Conservation (phyloP, 1,139 yeast genomes). For the Neolecta irregularis region DNA sequence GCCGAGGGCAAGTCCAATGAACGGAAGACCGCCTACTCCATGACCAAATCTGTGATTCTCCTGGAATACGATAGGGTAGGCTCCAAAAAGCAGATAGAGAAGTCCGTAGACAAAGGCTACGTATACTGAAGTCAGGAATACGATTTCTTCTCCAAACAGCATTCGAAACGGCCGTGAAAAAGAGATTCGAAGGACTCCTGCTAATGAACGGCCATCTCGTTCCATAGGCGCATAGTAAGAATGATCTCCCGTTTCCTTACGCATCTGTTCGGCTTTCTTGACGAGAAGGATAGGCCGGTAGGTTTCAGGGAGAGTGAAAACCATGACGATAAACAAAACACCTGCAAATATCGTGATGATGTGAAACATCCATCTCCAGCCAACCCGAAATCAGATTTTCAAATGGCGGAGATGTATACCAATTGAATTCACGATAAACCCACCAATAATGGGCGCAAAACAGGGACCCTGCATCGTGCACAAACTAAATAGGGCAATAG, state of each 20-base stretch:
- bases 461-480: slow-evolving; percentile 52
- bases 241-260: slow-evolving; percentile 38
- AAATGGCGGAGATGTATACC: no score
- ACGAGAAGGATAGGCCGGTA: slow-evolving; percentile 41
- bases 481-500: slow-evolving; percentile 43
- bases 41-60: slow-evolving; percentile 40
- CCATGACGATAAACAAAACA: slow-evolving; percentile 31
- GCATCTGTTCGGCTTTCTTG: slow-evolving; percentile 32
- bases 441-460: slow-evolving; percentile 44
- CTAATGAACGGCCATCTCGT: slow-evolving; percentile 7
- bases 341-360: slow-evolving; percentile 41
- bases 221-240: slow-evolving; percentile 44
- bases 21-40: slow-evolving; percentile 40
- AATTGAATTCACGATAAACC: slow-evolving; percentile 40
- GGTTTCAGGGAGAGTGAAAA: slow-evolving; percentile 37
- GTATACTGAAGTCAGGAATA: slow-evolving; percentile 39
- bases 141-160: slow-evolving; percentile 44
- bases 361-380: slow-evolving; percentile 52
- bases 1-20: slow-evolving; percentile 38
- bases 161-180: slow-evolving; percentile 42
- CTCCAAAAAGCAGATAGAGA: slow-evolving; percentile 60
- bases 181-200: slow-evolving; percentile 14
- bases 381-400: no score
- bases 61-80: slow-evolving; percentile 61
- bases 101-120: slow-evolving; percentile 46